phyloP scores from a whole-genome alignment of 2,329 filamentous ascomycete genomes.

The Diplodia corticola region DNA sequence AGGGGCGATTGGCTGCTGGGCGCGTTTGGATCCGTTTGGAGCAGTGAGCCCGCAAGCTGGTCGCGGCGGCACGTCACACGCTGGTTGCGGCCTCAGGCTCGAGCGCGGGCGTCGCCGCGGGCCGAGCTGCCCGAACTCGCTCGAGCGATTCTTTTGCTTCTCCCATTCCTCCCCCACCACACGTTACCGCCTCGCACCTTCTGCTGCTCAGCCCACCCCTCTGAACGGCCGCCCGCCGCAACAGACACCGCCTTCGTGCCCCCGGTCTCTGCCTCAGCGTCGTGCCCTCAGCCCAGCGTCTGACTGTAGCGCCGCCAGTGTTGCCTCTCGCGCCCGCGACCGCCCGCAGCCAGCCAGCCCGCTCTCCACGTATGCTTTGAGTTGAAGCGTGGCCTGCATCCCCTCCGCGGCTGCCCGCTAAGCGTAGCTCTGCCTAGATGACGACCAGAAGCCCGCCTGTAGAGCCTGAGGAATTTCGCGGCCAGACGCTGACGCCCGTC shows the following conservation, averaged over 20 bases:
- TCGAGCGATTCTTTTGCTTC: constrained; percentile 10
- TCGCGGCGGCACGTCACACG: neutral
- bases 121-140: constrained; percentile 15
- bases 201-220: constrained; percentile 1
- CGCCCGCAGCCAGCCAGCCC: constrained; percentile 20
- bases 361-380: constrained; percentile 32
- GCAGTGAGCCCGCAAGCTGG: too few relatives aligned
- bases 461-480: constrained; percentile 61
- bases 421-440: constrained; percentile 49
- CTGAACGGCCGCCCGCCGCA: constrained; percentile 14
- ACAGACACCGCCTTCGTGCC: constrained; percentile 8
- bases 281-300: constrained; percentile 11
- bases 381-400: constrained; percentile 27
- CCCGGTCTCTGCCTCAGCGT: constrained; percentile 10
- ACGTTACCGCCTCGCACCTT: constrained; percentile 16
- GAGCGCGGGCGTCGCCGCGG: constrained; percentile 23
- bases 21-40: neutral
- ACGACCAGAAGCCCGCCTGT: constrained; percentile 53
- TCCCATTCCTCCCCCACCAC: neutral
- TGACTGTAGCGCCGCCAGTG: constrained; percentile 10
- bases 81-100: neutral
- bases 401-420: constrained; percentile 30
- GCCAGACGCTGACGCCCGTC: constrained; percentile 67
- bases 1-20: neutral
- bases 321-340: constrained; percentile 14